These are phyloP conservation scores for Lactarius quietus DNA, from an alignment of 768 basidiomycete species.

Conservation along the genomic window DNA sequence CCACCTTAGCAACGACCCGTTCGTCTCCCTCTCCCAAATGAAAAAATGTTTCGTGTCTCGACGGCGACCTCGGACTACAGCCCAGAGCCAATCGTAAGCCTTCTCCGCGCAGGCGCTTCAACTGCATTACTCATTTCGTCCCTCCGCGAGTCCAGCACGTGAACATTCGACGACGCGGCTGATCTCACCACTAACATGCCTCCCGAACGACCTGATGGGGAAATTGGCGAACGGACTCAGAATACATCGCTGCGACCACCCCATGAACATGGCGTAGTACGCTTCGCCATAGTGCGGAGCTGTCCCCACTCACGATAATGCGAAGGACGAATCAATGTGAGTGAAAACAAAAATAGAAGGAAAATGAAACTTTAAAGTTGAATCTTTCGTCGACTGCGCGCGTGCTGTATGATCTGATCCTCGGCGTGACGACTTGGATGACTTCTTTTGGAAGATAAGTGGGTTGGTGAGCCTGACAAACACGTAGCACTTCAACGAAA, in stretches of 20 bases:
- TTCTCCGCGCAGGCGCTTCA: slow-evolving; percentile 45
- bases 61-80: slow-evolving; percentile 18
- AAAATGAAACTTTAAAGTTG: too few species aligned
- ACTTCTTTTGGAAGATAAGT: too few species aligned
- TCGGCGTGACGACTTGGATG: too few species aligned
- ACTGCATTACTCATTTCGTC: slow-evolving; percentile 48
- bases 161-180: slow-evolving; percentile 54
- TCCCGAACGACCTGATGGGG: slow-evolving; percentile 30
- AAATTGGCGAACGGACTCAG: slow-evolving; percentile 29
- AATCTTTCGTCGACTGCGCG: too few species aligned
- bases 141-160: slow-evolving; percentile 32
- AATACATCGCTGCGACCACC: slow-evolving; percentile 36
- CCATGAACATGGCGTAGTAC: slow-evolving; percentile 41
- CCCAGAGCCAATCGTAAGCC: slow-evolving; percentile 30
- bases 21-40: too few species aligned
- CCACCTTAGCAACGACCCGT: too few species aligned
- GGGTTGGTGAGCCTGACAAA: too few species aligned
- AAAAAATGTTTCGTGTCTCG: too few species aligned
- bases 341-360: too few species aligned
- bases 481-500: too few species aligned
- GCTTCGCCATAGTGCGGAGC: slow-evolving; percentile 48
- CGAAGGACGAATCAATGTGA: too few species aligned
- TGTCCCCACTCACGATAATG: slow-evolving; percentile 61
- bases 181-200: slow-evolving; percentile 55
- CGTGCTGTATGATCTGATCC: too few species aligned